phyloP scores from a whole-genome alignment of 192 early-diverging fungal species.

The Fimicolochytrium jonesii region DNA sequence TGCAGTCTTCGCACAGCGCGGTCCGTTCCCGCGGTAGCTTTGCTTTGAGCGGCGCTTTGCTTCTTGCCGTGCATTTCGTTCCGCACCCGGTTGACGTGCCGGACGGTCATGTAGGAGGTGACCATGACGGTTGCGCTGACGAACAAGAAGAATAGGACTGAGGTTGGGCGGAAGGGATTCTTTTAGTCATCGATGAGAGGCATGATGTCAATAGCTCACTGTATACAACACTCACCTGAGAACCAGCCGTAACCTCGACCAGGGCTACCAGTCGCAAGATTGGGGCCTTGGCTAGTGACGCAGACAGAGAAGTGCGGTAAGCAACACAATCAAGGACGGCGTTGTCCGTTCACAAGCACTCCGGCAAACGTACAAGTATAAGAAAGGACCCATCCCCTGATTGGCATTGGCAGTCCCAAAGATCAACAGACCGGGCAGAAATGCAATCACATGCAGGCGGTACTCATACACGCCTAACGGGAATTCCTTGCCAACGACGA shows the following conservation, averaged over 20 bases:
- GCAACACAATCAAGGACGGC: no score
- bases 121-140: neutral
- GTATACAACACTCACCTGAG: neutral
- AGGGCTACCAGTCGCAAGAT: no score
- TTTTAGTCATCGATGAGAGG: no score
- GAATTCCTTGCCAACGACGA: neutral
- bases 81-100: neutral
- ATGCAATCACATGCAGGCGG: slow-evolving; percentile 2
- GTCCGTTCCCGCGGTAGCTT: no score
- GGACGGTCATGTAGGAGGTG: slow-evolving; percentile 1
- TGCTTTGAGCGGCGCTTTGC: no score
- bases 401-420: neutral
- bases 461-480: slow-evolving; percentile 1
- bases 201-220: no score
- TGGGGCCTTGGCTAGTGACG: slow-evolving; percentile 11
- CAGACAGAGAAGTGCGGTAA: no score
- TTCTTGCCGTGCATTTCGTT: no score
- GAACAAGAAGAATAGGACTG: neutral
- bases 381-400: slow-evolving; percentile 1
- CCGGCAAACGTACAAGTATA: slow-evolving; percentile 11
- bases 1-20: no score
- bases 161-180: no score
- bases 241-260: slow-evolving; percentile 11
- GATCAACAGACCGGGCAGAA: slow-evolving; percentile 1
- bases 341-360: no score